A percentile compares a stretch with the other conserved stretches of the same genome.
phyloP scores from a whole-genome alignment of 805 yeast genomes.

The Pichia cephalocereana region DNA sequence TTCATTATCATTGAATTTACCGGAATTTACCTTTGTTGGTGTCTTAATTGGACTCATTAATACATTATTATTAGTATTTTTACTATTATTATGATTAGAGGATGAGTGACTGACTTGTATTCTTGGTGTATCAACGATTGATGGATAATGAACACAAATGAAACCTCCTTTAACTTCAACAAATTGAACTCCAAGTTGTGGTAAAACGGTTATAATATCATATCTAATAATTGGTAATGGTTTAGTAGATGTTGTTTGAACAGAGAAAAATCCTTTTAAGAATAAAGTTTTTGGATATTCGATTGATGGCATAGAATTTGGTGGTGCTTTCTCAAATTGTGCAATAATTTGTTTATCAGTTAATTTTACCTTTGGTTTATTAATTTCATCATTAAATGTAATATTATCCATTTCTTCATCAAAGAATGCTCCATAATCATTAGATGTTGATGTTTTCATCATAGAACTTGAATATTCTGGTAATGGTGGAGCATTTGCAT shows the following conservation, averaged over 20 bases:
- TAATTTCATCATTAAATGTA: constrained; percentile 19
- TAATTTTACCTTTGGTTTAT: constrained; percentile 24
- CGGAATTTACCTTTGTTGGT: constrained; percentile 4
- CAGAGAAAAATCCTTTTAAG: constrained; percentile 88
- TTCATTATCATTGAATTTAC: constrained; percentile 12
- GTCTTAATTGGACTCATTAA: constrained; percentile 4
- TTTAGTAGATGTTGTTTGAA: constrained; percentile 89
- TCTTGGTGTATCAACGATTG: constrained; percentile 23
- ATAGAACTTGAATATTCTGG: constrained; percentile 28
- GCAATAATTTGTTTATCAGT: constrained; percentile 40
- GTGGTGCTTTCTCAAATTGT: constrained; percentile 44
- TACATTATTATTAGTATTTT: neutral
- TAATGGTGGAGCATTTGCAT: constrained; percentile 33
- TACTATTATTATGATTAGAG: neutral
- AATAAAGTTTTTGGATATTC: constrained; percentile 87
- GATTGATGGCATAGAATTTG: constrained; percentile 85
- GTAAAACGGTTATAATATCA: constrained; percentile 70
- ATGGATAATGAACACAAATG: constrained; percentile 64
- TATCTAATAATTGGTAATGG: constrained; percentile 83
- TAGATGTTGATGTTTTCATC: neutral
- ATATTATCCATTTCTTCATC: constrained; percentile 38
- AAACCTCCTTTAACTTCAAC: constrained; percentile 93
- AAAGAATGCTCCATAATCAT: constrained; percentile 51
- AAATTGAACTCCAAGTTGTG: constrained; percentile 66
- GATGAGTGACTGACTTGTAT: neutral